A percentile compares a stretch with the other conserved stretches of the same genome.
These are phyloP conservation scores for Cydonia oblonga DNA, from an alignment of 331 rosid species.

Conservation along the genomic window DNA sequence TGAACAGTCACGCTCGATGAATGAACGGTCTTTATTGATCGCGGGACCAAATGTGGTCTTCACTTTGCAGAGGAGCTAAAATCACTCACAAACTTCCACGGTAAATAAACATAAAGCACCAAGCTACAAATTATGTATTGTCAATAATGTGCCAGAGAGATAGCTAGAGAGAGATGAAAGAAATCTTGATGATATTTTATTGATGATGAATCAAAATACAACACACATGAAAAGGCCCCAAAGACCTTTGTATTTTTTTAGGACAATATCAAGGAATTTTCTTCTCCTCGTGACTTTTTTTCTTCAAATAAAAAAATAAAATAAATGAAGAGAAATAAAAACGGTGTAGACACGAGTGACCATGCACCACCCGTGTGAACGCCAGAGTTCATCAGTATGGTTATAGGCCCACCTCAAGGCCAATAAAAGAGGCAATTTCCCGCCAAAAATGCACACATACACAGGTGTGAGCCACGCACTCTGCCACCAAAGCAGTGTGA, in stretches of 20 bases:
- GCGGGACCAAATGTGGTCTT: conserved; percentile 33
- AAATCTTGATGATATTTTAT: conserved; percentile 12
- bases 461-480: conserved; percentile 23
- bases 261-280: conserved; percentile 6
- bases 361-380: conserved; percentile 36
- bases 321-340: conserved; percentile 15
- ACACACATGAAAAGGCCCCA: conserved; percentile 74
- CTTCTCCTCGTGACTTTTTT: not conserved
- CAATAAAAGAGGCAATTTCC: conserved; percentile 22
- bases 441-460: conserved; percentile 44
- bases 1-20: conserved; percentile 34
- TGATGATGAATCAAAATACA: conserved; percentile 43
- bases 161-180: not conserved
- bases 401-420: conserved; percentile 38
- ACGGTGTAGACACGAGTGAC: conserved; percentile 33
- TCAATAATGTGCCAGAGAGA: conserved; percentile 31
- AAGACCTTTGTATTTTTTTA: conserved; percentile 43
- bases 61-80: not conserved
- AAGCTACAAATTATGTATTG: conserved; percentile 41
- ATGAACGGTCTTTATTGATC: conserved; percentile 28
- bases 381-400: conserved; percentile 25
- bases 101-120: conserved; percentile 34
- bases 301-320: not conserved
- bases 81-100: not conserved
- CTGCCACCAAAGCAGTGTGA: conserved; percentile 25